Base-by-base conservation (phyloP, 495 filamentous ascomycete species). In the Staphylotrichum tortipilum region DNA sequence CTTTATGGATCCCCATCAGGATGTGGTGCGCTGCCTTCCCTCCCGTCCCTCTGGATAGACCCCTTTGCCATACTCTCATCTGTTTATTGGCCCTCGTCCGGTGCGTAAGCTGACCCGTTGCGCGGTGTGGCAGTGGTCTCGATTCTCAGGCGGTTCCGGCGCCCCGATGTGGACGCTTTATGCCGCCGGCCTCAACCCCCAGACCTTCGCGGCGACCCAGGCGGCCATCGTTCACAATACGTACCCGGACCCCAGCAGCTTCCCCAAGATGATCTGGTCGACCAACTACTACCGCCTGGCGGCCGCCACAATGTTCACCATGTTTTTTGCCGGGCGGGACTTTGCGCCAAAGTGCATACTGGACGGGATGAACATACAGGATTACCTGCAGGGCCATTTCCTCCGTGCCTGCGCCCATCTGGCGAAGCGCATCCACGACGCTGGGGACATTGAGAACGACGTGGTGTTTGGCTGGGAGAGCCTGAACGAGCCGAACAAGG, bases 261-360 rank as follows among this genome's bases (percentile, higher is more conserved):
- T 92, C 60, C 94, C 92, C 3, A 97, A 97, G 68, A 98, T 98
- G 92, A 89, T 95, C 18, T 98, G 92, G 92, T 88, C 90, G 39
- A 98, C 92, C 19, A 97, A 98, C 59, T 98, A 98, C 59, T 84
- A 80, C 39, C 82, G 94, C 34, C 73, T 95, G 22, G 89, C 84
- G 6, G 88, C 87, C 44, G 86, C 88, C 54, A 87, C 87, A 37
- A 90, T 97, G 58, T 97, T 95, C 60, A 95, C 92, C 0, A 66
- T 95, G 28, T 98, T 96, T 69, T 97, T 90, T 67, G 94, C 74
- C 8, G 92, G 92, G n/a, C 76, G 76, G 42, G 88, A 91, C 56
- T 98, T 95, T 72, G 87, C 94, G 8, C 94, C 94, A 7, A 95
- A 95, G 56, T 94, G 91, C 51, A 85, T 96, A 45, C 90, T 98